phyloP scores from a whole-genome alignment of 2,329 filamentous ascomycete genomes.

The Xylaria digitata region DNA sequence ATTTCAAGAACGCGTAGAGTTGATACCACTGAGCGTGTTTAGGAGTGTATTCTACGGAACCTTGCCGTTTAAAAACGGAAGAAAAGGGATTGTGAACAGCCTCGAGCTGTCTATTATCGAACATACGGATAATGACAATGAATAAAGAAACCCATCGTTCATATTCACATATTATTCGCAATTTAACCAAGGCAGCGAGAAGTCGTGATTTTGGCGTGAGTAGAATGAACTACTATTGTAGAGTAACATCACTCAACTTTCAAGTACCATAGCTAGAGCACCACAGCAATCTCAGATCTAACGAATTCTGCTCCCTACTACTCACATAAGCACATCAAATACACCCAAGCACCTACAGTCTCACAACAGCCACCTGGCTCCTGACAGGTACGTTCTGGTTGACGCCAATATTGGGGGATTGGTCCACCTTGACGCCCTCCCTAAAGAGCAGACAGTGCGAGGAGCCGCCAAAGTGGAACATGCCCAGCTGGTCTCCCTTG shows the following conservation, averaged over 20 bases:
- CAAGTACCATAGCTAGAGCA: neutral
- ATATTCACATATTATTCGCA: neutral
- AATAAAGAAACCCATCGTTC: constrained; percentile 15
- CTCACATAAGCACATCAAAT: too few relatives aligned
- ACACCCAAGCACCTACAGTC: constrained; percentile 17
- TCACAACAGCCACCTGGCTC: constrained; percentile 44
- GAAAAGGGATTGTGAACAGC: constrained; percentile 8
- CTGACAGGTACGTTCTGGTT: constrained; percentile 46
- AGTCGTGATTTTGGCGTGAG: neutral
- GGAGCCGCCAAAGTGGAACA: constrained; percentile 85
- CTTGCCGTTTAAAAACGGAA: constrained; percentile 7
- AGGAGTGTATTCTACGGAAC: constrained; percentile 21
- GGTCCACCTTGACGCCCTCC: constrained; percentile 60
- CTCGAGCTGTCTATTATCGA: neutral
- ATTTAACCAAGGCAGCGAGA: neutral
- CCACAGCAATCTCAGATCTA: neutral
- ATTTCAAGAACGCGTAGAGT: constrained; percentile 19
- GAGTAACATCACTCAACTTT: neutral
- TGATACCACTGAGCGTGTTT: constrained; percentile 22
- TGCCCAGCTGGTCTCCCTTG: constrained; percentile 79
- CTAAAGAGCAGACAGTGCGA: constrained; percentile 76
- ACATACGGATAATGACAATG: constrained; percentile 12
- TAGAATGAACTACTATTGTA: neutral
- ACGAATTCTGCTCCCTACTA: neutral
- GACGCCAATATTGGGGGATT: constrained; percentile 39